Evolutionary conservation across 2,329 filamentous ascomycete genomes (phyloP), one percentile per base, ranked within the genome.

Genomic region (Trichoderma gracile): DNA sequence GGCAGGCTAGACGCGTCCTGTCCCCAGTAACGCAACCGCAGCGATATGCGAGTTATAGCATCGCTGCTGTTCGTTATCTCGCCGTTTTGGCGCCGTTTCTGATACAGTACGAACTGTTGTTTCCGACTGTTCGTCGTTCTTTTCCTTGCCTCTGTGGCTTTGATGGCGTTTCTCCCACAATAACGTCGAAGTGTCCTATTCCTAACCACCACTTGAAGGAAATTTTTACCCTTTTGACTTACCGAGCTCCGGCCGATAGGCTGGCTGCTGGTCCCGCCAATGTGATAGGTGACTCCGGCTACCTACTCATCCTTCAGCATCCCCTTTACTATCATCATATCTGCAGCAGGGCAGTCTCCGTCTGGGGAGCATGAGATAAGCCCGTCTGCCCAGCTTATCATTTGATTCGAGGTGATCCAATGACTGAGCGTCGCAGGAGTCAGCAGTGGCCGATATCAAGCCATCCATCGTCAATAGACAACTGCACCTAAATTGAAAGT

Each of bases 161-260:
- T 42, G 7, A 40, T 56, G 53, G 53, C 53, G 27, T 30, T 52
- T n/a, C 30, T 54, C 50, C 50, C 30, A 43, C 53, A 56, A 43
- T 27, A 42, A 56, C 25, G 49, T 30, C 25, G 19, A 23, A 6
- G 21, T 15, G 46, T 27, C 21, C 46, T 27, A 10, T 38, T 15
- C 5, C 9, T 2, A 38, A 14, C 33, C 17, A 21, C 7, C 21
- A 23, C 33, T 42, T 27, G 38, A 14, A 33, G 30, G 49, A 23
- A 52, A 56, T 27, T 27, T 27, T 56, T 40, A n/a, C 19, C 23
- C 53, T 42, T 27, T 52, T 30, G 25, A 23, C n/a, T 52, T 56
- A 56, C 53, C 53, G 53, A 56, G 53, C 53, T 56, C 33, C 53
- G 53, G n/a, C 40, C 53, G 40, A 38, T 3, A 14, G 33, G 33